These are phyloP conservation scores for Fusarium solani-melongenae DNA, from an alignment of 2,329 filamentous ascomycete genomes.

Conservation along the genomic window DNA sequence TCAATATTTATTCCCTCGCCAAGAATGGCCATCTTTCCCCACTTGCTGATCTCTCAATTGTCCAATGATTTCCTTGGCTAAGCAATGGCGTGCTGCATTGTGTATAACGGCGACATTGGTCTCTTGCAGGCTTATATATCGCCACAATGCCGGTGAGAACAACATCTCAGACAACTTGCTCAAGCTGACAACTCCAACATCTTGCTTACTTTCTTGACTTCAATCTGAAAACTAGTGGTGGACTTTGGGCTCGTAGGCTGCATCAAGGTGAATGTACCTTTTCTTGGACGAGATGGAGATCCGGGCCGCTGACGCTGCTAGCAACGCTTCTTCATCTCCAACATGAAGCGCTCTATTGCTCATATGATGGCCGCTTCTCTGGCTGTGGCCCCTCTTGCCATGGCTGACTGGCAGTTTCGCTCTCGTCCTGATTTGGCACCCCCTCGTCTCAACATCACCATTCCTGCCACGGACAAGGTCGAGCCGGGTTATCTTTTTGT, in stretches of 20 bases:
- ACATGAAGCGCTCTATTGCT: slow-evolving; percentile 19
- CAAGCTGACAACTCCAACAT: background rate
- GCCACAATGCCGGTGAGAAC: background rate
- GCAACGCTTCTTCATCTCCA: slow-evolving; percentile 11
- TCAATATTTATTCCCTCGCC: slow-evolving; percentile 11
- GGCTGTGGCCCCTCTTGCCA: background rate
- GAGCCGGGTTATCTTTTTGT: slow-evolving; percentile 58
- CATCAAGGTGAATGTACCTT: slow-evolving; percentile 40
- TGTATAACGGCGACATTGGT: background rate
- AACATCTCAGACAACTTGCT: background rate
- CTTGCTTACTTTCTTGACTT: background rate
- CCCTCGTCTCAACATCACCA: slow-evolving; percentile 54
- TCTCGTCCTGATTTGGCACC: slow-evolving; percentile 45
- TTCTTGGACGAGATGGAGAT: slow-evolving; percentile 28
- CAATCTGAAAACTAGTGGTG: slow-evolving; percentile 7
- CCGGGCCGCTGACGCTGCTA: slow-evolving; percentile 33
- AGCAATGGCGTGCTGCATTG: slow-evolving; percentile 12
- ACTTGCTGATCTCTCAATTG: background rate
- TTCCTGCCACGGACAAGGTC: slow-evolving; percentile 53
- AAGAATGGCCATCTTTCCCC: background rate
- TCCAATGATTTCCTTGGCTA: background rate
- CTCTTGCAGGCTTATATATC: background rate
- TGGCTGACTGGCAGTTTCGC: background rate
- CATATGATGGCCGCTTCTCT: slow-evolving; percentile 6
- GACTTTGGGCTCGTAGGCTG: slow-evolving; percentile 29